Evolutionary conservation across 768 basidiomycete genomes (phyloP).

Genomic region (Hericium coralloides): DNA sequence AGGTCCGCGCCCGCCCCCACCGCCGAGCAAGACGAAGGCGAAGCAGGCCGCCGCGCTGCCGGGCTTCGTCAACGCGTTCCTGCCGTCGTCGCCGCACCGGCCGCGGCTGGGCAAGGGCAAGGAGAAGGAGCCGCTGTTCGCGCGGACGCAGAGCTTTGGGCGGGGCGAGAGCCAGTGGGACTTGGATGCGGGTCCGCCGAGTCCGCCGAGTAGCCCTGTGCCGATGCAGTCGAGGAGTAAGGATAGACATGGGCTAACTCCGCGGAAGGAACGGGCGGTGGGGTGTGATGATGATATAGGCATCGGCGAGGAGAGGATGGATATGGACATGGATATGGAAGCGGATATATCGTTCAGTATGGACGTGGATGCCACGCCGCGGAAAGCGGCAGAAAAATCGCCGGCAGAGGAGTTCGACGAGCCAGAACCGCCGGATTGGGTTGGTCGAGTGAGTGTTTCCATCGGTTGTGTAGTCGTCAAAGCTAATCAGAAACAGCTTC

Average conservation of each 20-base stretch:
- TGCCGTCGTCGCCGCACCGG: background rate
- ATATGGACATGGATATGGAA: background rate
- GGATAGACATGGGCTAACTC: background rate
- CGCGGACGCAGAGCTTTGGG: background rate
- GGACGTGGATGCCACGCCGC: conserved; percentile 1
- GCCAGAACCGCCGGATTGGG: conserved; percentile 5
- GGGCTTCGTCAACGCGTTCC: conserved; percentile 13
- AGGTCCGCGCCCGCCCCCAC: background rate
- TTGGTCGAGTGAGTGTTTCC: conserved; percentile 6
- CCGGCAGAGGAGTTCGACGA: background rate
- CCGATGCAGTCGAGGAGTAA: background rate
- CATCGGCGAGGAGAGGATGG: background rate
- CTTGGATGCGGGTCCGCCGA: background rate
- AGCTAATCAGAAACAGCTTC: conserved; percentile 5
- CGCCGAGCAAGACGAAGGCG: background rate
- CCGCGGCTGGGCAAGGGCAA: conserved; percentile 2
- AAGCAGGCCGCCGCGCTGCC: conserved; percentile 2
- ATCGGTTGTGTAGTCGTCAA: background rate
- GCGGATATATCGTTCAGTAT: background rate
- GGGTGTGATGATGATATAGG: background rate
- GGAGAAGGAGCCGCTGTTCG: background rate
- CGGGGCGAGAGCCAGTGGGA: conserved; percentile 2
- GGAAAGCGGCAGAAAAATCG: background rate
- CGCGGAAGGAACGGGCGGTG: background rate
- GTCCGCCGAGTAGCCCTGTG: background rate